Evolutionary conservation across 2,329 filamentous ascomycete species (phyloP), one percentile per base, ranked within the genome.

Genomic region (Lasiodiplodia citricola): DNA sequence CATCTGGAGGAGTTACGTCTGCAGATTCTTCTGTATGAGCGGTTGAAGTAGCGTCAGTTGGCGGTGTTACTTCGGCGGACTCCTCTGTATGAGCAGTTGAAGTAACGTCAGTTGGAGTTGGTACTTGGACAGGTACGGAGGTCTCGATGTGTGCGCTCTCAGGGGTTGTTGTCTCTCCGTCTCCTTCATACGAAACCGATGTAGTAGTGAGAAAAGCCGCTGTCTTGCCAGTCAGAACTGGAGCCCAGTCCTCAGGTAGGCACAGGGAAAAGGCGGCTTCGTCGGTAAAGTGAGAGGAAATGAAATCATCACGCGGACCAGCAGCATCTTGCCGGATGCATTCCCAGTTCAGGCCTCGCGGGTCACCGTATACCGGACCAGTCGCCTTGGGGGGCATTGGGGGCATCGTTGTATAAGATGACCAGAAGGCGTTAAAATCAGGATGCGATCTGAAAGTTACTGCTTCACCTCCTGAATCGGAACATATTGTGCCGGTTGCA

Each of bases 131-230:
- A 16, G 47, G 47, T 50, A 28, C 47, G 6, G 62, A 54, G 25
- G 41, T 52, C 35, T 65, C 62, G 1, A 16, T 41, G n/a, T 55
- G 62, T 23, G 62, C 47, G 50, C 23, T 51, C 28, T 23, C 37
- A 35, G 41, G 3, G 18, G 25, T 51, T 18, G 25, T 51, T 7
- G 31, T 10, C 31, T 37, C 60, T 11, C 37, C 60, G 16, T 52
- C 60, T 21, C 47, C 60, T 18, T 64, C 60, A 13, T 64, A 64
- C 11, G 60, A 64, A n/a, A 64, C 44, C 7, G 60, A 64, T 7
- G 28, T n/a, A 21, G 47, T 28, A 52, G 47, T 64, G 18, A 64
- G 44, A 8, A 23, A 64, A 23, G 44, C 60, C 1, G 44, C 60
- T 64, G 57, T 60, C 18, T 8, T 2, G 18, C 18, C 13, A 8